Base-by-base conservation (phyloP, 805 yeast genomes). In the Saccharomycopsis guyanensis region DNA sequence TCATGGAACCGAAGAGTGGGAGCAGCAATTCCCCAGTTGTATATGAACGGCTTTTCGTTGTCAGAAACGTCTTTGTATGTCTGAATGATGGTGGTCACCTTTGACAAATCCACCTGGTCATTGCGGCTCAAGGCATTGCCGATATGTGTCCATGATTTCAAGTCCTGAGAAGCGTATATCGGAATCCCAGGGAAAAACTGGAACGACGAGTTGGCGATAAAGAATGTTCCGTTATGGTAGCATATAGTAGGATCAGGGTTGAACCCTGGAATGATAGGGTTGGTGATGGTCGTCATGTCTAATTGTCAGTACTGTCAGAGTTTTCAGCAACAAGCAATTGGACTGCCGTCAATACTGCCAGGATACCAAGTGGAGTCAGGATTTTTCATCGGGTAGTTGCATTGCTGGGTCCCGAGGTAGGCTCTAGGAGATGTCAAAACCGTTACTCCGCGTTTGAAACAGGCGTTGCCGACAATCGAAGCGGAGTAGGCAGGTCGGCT, bases 251-350 rank as follows among this genome's bases (percentile, higher is more conserved):
- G 50, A 35, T 42, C 50, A 4, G 47, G 50, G 18, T 33, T 47
- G 23, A 47, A 47, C 3, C 50, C 50, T 4, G 50, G 43, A 27
- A 47, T 43, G 16, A 47, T 47, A 12, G 50, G 50, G 23, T 47
- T 47, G 15, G 29, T 16, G 19, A 29, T 39, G n/a, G n/a, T n/a
- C n/a, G n/a, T n/a, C n/a, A n/a, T n/a, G n/a, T n/a, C n/a, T n/a
- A n/a, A n/a, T n/a, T n/a, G n/a, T n/a, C n/a, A n/a, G n/a, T n/a
- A n/a, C n/a, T n/a, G n/a, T n/a, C n/a, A n/a, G n/a, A n/a, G n/a
- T n/a, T n/a, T n/a, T n/a, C n/a, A n/a, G n/a, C n/a, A n/a, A n/a
- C n/a, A n/a, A n/a, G n/a, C n/a, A n/a, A n/a, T n/a, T n/a, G n/a
- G n/a, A n/a, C n/a, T n/a, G n/a, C n/a, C n/a, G n/a, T n/a, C n/a